Percentiles rank a stretch among this genome's conserved stretches.
phyloP scores from a whole-genome alignment of 2,329 filamentous ascomycete species.

The Fusarium hostae region DNA sequence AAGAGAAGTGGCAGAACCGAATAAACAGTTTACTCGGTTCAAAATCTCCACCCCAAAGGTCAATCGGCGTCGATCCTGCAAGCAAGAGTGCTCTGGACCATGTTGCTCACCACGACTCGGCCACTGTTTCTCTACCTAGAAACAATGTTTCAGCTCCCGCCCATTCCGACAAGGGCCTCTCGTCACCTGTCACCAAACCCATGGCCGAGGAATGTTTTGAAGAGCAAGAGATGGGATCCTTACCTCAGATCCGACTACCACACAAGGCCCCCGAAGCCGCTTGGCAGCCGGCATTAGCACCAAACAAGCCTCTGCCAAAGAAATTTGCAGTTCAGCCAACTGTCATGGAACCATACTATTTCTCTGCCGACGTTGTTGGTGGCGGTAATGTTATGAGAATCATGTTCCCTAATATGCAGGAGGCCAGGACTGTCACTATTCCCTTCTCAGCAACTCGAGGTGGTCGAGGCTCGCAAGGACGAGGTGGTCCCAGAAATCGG shows the following conservation, averaged over 20 bases:
- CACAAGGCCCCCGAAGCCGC: constrained; percentile 69
- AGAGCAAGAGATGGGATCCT: constrained; percentile 81
- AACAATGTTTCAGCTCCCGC: constrained; percentile 12
- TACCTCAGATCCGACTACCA: constrained; percentile 77
- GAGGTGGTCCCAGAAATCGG: constrained; percentile 46
- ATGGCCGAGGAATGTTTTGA: constrained; percentile 85
- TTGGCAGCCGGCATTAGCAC: constrained; percentile 68
- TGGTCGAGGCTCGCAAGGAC: constrained; percentile 44
- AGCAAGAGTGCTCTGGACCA: constrained; percentile 75
- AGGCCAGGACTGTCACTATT: constrained; percentile 53
- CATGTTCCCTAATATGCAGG: constrained; percentile 55
- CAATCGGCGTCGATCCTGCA: constrained; percentile 72
- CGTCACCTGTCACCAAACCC: constrained; percentile 67
- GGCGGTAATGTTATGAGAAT: constrained; percentile 54
- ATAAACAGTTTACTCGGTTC: constrained; percentile 83
- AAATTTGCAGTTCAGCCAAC: constrained; percentile 58
- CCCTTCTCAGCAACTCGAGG: constrained; percentile 50
- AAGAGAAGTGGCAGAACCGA: constrained; percentile 78
- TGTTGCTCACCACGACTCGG: constrained; percentile 57
- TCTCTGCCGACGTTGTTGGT: constrained; percentile 48
- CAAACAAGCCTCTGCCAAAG: constrained; percentile 65
- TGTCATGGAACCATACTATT: constrained; percentile 51
- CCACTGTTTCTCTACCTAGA: constrained; percentile 76
- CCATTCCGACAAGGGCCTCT: constrained; percentile 53
- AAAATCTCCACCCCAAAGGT: constrained; percentile 68